These are phyloP conservation scores for Exophiala viscosa DNA, from an alignment of 2,329 filamentous ascomycete species.

Conservation along the genomic window DNA sequence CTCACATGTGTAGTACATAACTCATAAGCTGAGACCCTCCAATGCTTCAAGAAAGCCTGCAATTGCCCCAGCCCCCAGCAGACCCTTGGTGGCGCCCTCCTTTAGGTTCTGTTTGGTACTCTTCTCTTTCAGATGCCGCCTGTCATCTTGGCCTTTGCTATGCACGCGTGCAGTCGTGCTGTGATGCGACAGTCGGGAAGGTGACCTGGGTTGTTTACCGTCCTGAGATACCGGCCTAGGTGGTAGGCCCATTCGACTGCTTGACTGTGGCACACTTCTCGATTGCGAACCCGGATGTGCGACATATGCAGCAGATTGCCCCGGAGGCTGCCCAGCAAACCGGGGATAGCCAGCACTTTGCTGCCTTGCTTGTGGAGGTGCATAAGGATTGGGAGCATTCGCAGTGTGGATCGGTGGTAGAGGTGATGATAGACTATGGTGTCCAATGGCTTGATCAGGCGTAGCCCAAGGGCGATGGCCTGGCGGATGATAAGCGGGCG, in stretches of 20 bases:
- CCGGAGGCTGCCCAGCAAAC: background rate
- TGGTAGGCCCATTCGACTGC: constrained; percentile 12
- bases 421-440: constrained; percentile 26
- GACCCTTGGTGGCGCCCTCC: constrained; percentile 35
- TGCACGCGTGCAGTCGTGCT: constrained; percentile 10
- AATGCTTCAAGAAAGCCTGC: constrained; percentile 40
- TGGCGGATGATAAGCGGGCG: constrained; percentile 20
- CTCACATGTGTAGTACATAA: background rate
- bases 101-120: constrained; percentile 31
- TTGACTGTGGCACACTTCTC: constrained; percentile 12
- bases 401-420: constrained; percentile 21
- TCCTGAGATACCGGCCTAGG: constrained; percentile 25
- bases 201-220: constrained; percentile 24
- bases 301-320: constrained; percentile 1
- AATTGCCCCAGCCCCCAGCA: constrained; percentile 37
- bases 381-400: constrained; percentile 17
- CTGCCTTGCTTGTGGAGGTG: background rate
- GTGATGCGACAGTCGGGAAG: constrained; percentile 24
- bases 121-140: constrained; percentile 20
- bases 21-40: constrained; percentile 32
- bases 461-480: constrained; percentile 23
- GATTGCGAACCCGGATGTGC: constrained; percentile 6
- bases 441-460: constrained; percentile 21
- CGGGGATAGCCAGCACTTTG: constrained; percentile 16
- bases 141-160: constrained; percentile 12